Evolutionary conservation across 257 asterid species (phyloP), one percentile per base, ranked within the genome.

Genomic region (Fraxinus anomala): DNA sequence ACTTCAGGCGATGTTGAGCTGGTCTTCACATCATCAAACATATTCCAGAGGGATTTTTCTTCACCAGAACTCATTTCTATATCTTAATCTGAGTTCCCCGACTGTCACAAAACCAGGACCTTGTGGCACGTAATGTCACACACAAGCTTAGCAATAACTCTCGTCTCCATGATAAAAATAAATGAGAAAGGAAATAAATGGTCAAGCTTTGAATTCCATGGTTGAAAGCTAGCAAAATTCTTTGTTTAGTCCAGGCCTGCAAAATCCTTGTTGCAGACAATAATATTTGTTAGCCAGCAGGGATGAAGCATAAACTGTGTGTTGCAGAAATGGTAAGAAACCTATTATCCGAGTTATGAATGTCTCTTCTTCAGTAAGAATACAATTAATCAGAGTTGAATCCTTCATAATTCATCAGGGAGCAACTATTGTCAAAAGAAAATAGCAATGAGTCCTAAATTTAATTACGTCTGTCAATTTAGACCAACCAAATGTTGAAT

Each of bases 1-100:
- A 83, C 85, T 74, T 91, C 92, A 2, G 97, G 92, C 30, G 83
- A 75, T 24, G 72, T 26, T 44, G 86, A 81, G 37, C 79, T 81
- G 59, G 77, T 67, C 80, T 87, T 91, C 23, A 88, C 86, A 24
- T 85, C 87, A 28, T 91, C 94, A 75, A 80, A 89, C 56, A 86
- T 91, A 66, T 77, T 83, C 93, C 97, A 89, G 1, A 65, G 81
- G 36, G 40, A 68, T 24, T 81, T 85, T 70, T 78, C 86, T 75
- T 81, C 89, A 23, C 84, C 61, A 40, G 54, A 81, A 73, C 85
- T 83, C 97, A 86, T 91, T 83, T 77, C 81, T 19, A 24, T 67
- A 24, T 61, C 10, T 42, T 39, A 61, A 66, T 23, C 44, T 37
- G 61, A 17, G 36, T 54, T 34, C 6, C 19, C n/a, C 61, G 26